These are phyloP conservation scores for Cutaneotrichosporon sp. DNA, from an alignment of 1,284 basidiomycete genomes.

Conservation along the genomic window DNA sequence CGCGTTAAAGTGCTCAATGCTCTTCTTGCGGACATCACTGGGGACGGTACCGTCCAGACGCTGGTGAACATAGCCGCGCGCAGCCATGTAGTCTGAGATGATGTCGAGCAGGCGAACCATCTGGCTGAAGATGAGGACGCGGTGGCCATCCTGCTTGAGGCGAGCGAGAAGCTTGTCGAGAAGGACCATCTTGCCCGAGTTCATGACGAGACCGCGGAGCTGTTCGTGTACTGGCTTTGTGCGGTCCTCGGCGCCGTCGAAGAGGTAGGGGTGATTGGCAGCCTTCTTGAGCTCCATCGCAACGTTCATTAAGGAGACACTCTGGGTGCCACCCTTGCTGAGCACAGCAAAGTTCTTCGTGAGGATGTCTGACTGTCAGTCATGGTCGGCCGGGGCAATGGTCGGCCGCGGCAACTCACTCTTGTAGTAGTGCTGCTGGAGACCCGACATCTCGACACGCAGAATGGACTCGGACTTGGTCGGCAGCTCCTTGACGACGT, in stretches of 20 bases:
- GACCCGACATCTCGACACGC: slow-evolving; percentile 94
- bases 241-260: slow-evolving; percentile 88
- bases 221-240: slow-evolving; percentile 71
- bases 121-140: slow-evolving; percentile 98
- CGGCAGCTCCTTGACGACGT: slow-evolving; percentile 95
- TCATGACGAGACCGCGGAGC: slow-evolving; percentile 95
- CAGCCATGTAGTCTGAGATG: slow-evolving; percentile 91
- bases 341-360: slow-evolving; percentile 96
- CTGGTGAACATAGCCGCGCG: slow-evolving; percentile 82
- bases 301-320: slow-evolving; percentile 92
- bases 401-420: no score
- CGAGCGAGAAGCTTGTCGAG: slow-evolving; percentile 90
- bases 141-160: slow-evolving; percentile 87
- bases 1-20: slow-evolving; percentile 76
- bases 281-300: slow-evolving; percentile 98
- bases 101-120: slow-evolving; percentile 99
- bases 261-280: slow-evolving; percentile 96
- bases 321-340: slow-evolving; percentile 80
- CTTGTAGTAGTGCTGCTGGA: slow-evolving; percentile 99
- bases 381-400: not conserved
- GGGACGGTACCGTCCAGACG: slow-evolving; percentile 76
- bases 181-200: slow-evolving; percentile 95
- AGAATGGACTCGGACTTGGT: slow-evolving; percentile 98
- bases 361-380: slow-evolving; percentile 65
- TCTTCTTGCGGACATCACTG: slow-evolving; percentile 79